A percentile compares a stretch with the other conserved stretches of the same genome.
These are phyloP conservation scores for Ochetophila trinervis DNA, from an alignment of 306 rosid species.

Conservation along the genomic window DNA sequence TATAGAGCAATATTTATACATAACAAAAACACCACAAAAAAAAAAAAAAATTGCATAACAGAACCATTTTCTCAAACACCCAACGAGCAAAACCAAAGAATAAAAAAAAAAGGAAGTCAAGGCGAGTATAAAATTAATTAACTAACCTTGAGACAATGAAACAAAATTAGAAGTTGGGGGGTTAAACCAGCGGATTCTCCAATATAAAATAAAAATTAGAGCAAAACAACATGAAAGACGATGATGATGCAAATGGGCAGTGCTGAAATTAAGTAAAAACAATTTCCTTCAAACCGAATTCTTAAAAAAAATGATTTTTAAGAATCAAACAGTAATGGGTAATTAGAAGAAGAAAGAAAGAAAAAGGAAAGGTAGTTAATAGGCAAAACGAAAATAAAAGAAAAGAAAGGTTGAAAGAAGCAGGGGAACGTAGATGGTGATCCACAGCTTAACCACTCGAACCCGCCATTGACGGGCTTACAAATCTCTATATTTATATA, in stretches of 20 bases:
- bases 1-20: background rate
- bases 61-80: background rate
- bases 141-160: conserved; percentile 1
- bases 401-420: background rate
- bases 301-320: too few relatives aligned
- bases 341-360: background rate
- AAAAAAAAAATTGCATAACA: background rate
- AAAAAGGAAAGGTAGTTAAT: background rate
- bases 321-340: background rate
- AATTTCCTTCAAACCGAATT: too few relatives aligned
- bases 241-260: background rate
- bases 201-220: background rate
- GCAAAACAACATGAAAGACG: background rate
- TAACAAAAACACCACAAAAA: background rate
- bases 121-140: background rate
- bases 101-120: background rate
- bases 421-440: conserved; percentile 7
- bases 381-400: background rate
- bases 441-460: conserved; percentile 16
- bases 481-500: background rate
- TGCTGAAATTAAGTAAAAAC: background rate
- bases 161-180: too few relatives aligned
- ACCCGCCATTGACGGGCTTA: conserved; percentile 15
- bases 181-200: too few relatives aligned
- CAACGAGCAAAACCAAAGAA: background rate